Evolutionary conservation across 2,329 filamentous ascomycete species (phyloP).

Genomic region (Nemania diffusa): DNA sequence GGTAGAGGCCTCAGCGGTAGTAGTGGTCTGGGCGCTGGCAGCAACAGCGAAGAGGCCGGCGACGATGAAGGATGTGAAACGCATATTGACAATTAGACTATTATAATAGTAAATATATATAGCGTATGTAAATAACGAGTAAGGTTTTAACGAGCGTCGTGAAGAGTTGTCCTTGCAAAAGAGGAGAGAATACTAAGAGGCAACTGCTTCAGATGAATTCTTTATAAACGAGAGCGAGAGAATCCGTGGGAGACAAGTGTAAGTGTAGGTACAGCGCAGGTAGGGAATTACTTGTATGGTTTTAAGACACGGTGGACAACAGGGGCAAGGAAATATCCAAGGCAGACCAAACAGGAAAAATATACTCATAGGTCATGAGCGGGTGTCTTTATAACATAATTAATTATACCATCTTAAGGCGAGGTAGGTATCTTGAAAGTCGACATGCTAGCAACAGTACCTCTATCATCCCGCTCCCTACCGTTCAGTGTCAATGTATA

Average conservation of each 20-base stretch:
- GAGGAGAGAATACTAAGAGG: constrained; percentile 5
- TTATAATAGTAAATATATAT: constrained; percentile 34
- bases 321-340: constrained; percentile 14
- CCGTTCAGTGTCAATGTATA: constrained; percentile 11
- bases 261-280: constrained; percentile 9
- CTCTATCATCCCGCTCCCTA: neutral
- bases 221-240: constrained; percentile 28
- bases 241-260: neutral
- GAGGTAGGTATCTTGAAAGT: constrained; percentile 22
- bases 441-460: constrained; percentile 12
- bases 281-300: no score
- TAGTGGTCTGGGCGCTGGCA: constrained; percentile 57
- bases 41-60: constrained; percentile 61
- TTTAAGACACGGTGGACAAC: constrained; percentile 24
- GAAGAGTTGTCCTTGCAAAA: constrained; percentile 22
- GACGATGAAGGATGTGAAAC: constrained; percentile 63
- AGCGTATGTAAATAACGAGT: constrained; percentile 20
- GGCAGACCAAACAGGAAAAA: constrained; percentile 21
- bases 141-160: constrained; percentile 30
- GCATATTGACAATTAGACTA: constrained; percentile 60
- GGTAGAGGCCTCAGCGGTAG: constrained; percentile 21
- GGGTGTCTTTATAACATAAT: constrained; percentile 18
- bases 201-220: constrained; percentile 22
- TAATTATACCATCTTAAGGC: constrained; percentile 23
- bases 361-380: neutral